Evolutionary conservation across 208 protist genomes (phyloP).

Genomic region (Leishmania gerbilli): DNA sequence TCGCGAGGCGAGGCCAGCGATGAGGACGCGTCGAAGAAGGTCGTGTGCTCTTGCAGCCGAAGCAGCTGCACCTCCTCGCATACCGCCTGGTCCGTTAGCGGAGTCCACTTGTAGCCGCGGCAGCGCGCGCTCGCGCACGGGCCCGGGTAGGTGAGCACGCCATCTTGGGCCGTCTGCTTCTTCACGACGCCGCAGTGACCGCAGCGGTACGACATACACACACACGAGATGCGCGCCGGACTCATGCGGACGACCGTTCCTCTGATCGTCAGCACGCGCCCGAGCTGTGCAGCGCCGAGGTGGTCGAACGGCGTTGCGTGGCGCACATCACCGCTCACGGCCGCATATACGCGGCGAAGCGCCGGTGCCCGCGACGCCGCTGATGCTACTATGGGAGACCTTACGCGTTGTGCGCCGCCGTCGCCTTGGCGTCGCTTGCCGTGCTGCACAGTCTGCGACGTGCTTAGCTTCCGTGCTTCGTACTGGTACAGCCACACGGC

Average conservation of each 20-base stretch:
- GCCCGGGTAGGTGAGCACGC: slow-evolving; percentile 72
- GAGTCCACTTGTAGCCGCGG: slow-evolving; percentile 73
- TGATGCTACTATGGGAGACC: slow-evolving; percentile 7
- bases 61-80: slow-evolving; percentile 87
- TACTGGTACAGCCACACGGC: slow-evolving; percentile 47
- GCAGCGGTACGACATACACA: slow-evolving; percentile 70
- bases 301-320: slow-evolving; percentile 57
- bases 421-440: not conserved
- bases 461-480: slow-evolving; percentile 2
- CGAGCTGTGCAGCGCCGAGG: slow-evolving; percentile 72
- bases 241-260: slow-evolving; percentile 84
- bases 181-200: slow-evolving; percentile 59
- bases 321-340: slow-evolving; percentile 30
- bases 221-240: slow-evolving; percentile 67
- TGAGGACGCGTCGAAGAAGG: slow-evolving; percentile 41
- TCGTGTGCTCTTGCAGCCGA: slow-evolving; percentile 79
- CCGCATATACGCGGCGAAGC: slow-evolving; percentile 34
- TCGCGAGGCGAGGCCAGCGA: not conserved
- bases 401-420: not conserved
- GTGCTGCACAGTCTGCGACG: not conserved
- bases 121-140: slow-evolving; percentile 58
- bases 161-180: slow-evolving; percentile 58
- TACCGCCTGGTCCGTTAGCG: slow-evolving; percentile 50
- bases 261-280: slow-evolving; percentile 66
- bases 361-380: slow-evolving; percentile 5